Conservation (phyloP, 106 monocot species). For the Narthecium ossifragum region DNA sequence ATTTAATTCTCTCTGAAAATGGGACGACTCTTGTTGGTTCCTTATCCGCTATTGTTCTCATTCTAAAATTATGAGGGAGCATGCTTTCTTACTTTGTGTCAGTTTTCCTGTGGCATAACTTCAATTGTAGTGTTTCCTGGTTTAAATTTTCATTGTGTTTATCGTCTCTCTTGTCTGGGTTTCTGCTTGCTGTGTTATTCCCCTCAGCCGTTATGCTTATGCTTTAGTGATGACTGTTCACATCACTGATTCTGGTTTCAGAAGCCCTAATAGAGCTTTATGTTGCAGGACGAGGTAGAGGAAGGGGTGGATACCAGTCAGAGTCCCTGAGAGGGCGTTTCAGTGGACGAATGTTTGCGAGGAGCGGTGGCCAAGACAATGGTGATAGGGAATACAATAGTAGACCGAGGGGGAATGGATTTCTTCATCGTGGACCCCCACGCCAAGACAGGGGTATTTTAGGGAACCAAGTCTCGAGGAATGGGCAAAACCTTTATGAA, state of each 20-base stretch:
- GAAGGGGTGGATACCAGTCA: constrained; percentile 27
- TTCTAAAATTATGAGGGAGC: no score
- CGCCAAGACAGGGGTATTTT: constrained; percentile 32
- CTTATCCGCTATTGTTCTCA: no score
- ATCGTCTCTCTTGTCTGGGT: neutral
- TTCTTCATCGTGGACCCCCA: constrained; percentile 12
- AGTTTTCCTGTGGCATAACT: no score
- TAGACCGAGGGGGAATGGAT: constrained; percentile 34
- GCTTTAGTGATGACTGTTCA: neutral
- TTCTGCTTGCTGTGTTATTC: neutral
- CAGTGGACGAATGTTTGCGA: constrained; percentile 15
- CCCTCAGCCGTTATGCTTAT: neutral
- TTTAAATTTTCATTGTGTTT: neutral
- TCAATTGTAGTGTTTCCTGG: no score
- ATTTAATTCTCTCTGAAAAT: no score
- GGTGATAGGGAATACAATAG: constrained; percentile 10
- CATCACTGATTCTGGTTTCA: neutral
- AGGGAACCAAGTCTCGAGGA: constrained; percentile 13
- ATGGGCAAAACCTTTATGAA: constrained; percentile 6
- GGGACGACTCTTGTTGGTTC: no score
- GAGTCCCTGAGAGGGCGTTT: constrained; percentile 29
- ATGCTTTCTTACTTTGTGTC: no score
- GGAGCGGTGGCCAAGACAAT: constrained; percentile 3
- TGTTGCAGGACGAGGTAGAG: constrained; percentile 27
- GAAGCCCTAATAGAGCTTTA: neutral